phyloP scores from a whole-genome alignment of 1,139 yeast genomes.

The Zygosaccharomyces sapae region DNA sequence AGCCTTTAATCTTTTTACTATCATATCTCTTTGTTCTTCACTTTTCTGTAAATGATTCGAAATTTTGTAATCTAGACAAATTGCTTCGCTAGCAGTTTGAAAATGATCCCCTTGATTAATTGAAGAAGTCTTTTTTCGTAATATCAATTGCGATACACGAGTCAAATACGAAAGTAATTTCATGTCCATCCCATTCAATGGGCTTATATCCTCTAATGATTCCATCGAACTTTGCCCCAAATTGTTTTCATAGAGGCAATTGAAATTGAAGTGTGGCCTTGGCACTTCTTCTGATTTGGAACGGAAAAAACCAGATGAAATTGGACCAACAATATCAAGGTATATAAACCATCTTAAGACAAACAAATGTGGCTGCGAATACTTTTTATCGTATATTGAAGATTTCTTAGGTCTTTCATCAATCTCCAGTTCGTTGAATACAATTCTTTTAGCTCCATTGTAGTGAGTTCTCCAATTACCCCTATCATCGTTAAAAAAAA shows the following conservation, averaged over 20 bases:
- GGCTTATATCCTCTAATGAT: constrained; percentile 47
- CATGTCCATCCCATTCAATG: constrained; percentile 56
- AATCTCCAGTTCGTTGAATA: constrained; percentile 34
- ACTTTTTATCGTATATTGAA: constrained; percentile 19
- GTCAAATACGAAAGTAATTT: constrained; percentile 49
- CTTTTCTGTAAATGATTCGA: constrained; percentile 9
- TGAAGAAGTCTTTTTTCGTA: constrained; percentile 5
- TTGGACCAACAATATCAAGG: constrained; percentile 57
- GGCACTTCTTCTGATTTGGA: constrained; percentile 1
- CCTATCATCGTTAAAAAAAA: constrained; percentile 42
- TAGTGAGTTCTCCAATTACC: constrained; percentile 62
- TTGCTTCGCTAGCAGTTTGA: constrained; percentile 36
- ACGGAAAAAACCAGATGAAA: constrained; percentile 13
- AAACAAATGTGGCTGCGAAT: constrained; percentile 52
- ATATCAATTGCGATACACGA: constrained; percentile 10
- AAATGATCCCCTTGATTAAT: constrained; percentile 31
- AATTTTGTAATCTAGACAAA: constrained; percentile 15
- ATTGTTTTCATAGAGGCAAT: background rate
- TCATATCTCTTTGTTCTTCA: constrained; percentile 13
- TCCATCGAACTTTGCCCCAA: constrained; percentile 3
- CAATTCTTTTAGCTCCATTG: constrained; percentile 65
- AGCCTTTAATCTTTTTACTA: constrained; percentile 25
- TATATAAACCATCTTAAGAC: constrained; percentile 70
- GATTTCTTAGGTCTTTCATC: constrained; percentile 10
- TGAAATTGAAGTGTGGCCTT: constrained; percentile 10